Evolutionary conservation across 1,139 yeast species (phyloP), one percentile per base, ranked within the genome.

Genomic region (Trichomonascaceae sp.): DNA sequence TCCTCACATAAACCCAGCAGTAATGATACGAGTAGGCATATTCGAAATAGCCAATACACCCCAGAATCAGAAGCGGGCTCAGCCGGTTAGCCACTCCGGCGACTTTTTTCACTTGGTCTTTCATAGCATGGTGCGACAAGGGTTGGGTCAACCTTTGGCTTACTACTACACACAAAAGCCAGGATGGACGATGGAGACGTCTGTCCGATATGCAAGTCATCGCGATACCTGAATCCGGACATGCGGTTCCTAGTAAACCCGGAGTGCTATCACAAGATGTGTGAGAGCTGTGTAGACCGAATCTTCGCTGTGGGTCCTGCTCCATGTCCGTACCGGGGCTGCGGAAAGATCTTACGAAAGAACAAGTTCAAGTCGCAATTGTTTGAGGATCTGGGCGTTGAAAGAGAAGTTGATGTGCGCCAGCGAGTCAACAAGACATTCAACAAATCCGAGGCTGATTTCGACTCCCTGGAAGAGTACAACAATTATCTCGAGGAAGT

Each of bases 131-230:
- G n/a, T n/a, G n/a, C n/a, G n/a, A n/a, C n/a, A n/a, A n/a, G n/a
- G n/a, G n/a, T n/a, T n/a, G n/a, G n/a, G n/a, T n/a, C n/a, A n/a
- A n/a, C n/a, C n/a, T n/a, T n/a, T n/a, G n/a, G n/a, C n/a, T n/a
- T n/a, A n/a, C n/a, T n/a, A n/a, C n/a, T n/a, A n/a, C n/a, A n/a
- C n/a, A n/a, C n/a, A n/a, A n/a, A n/a, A n/a, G n/a, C n/a, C n/a
- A n/a, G n/a, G n/a, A n/a, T n/a, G n/a, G 23, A 20, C 16, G 39
- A 41, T 27, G 40, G 34, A 36, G 98, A 89, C 60, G 77, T 87
- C 76, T 89, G 99, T 65, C 98, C 98, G 27, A 85, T 92, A 51
- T 89, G 99, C 65, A 84, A 89, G 59, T 85, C 97, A 30, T 95
- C 92, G 55, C 66, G 89, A 56, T 89, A 89, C 56, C 65, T 89